Base-by-base conservation (phyloP, 2,329 filamentous ascomycete genomes). In the Cladosporium sp. region DNA sequence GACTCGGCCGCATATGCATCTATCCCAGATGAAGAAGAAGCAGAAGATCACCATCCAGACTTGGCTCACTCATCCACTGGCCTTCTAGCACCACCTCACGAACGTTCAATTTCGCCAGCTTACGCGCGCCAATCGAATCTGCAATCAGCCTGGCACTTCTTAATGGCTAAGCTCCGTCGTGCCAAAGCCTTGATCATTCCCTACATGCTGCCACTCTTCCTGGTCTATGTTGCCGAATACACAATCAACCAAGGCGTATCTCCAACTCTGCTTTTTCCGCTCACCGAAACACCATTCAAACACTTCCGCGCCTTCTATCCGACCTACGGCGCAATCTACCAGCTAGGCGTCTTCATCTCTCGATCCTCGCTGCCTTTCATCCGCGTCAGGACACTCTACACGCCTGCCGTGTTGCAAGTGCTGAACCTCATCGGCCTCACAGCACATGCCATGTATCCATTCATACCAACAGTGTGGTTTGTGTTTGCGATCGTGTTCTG, bases 221-320 rank as follows among this genome's bases (percentile, higher is more conserved):
- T 98, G 18, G 95, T 99, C 34, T 99, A 97, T 77, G 86, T 98
- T 41, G 92, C 93, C 65, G 95, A 99, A 81, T 99, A 99, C 77
- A 96, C 92, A 65, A 97, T 98, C 79, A 98, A 98, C 80, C 93
- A 97, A 81, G 94, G 93, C 41, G 92, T 98, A 0, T 85, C 92
- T 0, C 94, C 95, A 0, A 97, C 93, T 0, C 83, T 98, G 0
- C 86, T 99, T 4, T 99, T 97, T 75, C 92, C 93, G 0, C 83
- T 97, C 0, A 75, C 84, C 1, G 79, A 85, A 12, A 90, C 91
- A 0, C 95, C 95, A 0, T 98, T 98, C 76, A 80, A 82, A 36
- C 87, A 92, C 71, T 95, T 89, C 76, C 89, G 94, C 49, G 90
- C 89, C 36, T 98, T 97, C 77, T 99, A 99, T 74, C 93, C 94